Evolutionary conservation across 306 rosid genomes (phyloP), one percentile per base, ranked within the genome.

Genomic region (Morella rubra): DNA sequence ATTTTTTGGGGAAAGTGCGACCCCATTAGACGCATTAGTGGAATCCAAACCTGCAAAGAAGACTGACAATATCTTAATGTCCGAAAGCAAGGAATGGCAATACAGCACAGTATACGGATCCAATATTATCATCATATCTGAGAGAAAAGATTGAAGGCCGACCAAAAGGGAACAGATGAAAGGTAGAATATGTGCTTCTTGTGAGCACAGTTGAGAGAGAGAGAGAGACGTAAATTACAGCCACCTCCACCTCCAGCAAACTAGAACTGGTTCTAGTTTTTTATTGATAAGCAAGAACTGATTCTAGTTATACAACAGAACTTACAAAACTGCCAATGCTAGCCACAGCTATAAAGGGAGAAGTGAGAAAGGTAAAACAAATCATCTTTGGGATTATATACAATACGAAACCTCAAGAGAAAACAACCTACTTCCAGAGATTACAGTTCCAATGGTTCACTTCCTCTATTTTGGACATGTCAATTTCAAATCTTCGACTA

Each of bases 361-460:
- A 61, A 78, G 44, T 62, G 61, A 50, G 4, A 58, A 52, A 22
- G 59, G 52, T 69, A 2, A 76, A 71, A 73, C 80, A 74, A 46
- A 73, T 44, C 66, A 64, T 76, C 75, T 77, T 79, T 41, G 84
- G 83, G 70, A 73, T 32, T 76, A 84, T 84, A 71, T 81, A 88
- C 92, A 84, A 79, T 68, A 73, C 37, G 37, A 32, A 84, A 76
- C 62, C 50, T 70, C 58, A 62, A 67, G 69, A 62, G 20, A 69
- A 71, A 80, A 74, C 56, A 58, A 74, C 50, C 52, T 72, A 61
- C 81, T 75, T 72, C 79, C 83, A 32, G 47, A 49, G 7, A 51
- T 71, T 69, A 73, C 27, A 78, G 76, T 53, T 81, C 51, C 61
- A 76, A 65, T 55, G 71, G 54, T 61, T 44, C 74, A 65, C 42